phyloP scores from a whole-genome alignment of 202 grass and related monocot species.

The Carex arenaria region DNA sequence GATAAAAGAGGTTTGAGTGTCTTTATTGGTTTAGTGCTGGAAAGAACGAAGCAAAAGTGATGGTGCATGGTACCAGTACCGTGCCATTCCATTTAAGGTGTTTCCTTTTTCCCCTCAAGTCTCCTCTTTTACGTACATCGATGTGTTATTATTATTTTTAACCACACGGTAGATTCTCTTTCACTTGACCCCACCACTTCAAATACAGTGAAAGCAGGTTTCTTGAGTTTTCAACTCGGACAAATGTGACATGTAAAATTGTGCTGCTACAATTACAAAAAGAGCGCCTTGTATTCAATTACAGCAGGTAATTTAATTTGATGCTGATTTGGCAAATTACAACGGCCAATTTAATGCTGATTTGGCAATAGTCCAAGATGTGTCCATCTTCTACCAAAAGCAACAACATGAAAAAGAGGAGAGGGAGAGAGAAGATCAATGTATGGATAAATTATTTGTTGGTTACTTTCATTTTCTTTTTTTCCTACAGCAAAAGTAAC shows the following conservation, averaged over 20 bases:
- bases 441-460: conserved; percentile 23
- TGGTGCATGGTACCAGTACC: conserved; percentile 18
- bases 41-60: background rate
- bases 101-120: conserved; percentile 26
- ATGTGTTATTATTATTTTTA: background rate
- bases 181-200: background rate
- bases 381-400: too few relatives aligned
- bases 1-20: background rate
- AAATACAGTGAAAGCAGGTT: background rate
- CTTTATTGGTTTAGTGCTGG: conserved; percentile 13
- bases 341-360: background rate
- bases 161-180: conserved; percentile 15
- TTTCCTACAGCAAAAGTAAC: conserved; percentile 27
- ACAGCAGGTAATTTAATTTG: background rate
- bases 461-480: conserved; percentile 21
- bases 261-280: background rate
- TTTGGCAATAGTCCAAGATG: background rate
- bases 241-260: background rate
- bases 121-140: conserved; percentile 24
- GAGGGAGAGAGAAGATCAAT: background rate
- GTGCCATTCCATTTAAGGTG: conserved; percentile 24
- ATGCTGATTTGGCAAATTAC: background rate
- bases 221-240: background rate
- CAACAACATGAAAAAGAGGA: background rate
- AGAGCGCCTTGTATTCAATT: background rate